phyloP scores from a whole-genome alignment of 257 asterid genomes.

The Haberlea rhodopensis region DNA sequence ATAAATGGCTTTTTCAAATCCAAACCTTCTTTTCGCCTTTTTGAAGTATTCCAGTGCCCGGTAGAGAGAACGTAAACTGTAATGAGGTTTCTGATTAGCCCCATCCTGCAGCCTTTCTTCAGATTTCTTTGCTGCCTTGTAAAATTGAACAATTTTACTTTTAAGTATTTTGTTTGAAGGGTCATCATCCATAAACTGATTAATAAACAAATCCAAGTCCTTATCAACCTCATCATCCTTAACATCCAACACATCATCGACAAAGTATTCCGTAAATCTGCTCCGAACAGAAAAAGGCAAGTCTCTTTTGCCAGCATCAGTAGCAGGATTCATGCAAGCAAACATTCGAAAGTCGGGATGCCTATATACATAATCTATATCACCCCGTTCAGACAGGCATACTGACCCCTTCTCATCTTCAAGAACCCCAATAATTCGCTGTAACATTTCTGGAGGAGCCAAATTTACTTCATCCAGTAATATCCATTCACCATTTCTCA shows the following conservation, averaged over 20 bases:
- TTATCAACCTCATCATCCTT: slow-evolving; percentile 54
- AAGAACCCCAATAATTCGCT: slow-evolving; percentile 85
- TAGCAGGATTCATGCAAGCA: slow-evolving; percentile 99
- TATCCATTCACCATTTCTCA: slow-evolving; percentile 92
- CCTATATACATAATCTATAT: slow-evolving; percentile 60
- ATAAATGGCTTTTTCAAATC: slow-evolving; percentile 56
- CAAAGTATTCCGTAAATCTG: slow-evolving; percentile 88
- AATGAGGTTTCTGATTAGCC: slow-evolving; percentile 97
- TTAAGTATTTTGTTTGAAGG: slow-evolving; percentile 37
- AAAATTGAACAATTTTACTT: slow-evolving; percentile 56
- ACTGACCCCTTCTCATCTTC: slow-evolving; percentile 85
- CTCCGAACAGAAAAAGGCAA: slow-evolving; percentile 69
- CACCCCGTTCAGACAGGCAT: slow-evolving; percentile 94
- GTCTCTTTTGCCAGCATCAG: slow-evolving; percentile 97
- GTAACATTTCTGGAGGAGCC: slow-evolving; percentile 98
- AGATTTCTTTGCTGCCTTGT: slow-evolving; percentile 71
- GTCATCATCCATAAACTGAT: slow-evolving; percentile 53
- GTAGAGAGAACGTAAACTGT: slow-evolving; percentile 86
- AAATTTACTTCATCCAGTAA: slow-evolving; percentile 93
- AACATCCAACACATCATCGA: slow-evolving; percentile 82
- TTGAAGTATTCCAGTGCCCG: slow-evolving; percentile 75
- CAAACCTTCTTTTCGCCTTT: slow-evolving; percentile 55
- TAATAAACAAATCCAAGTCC: slow-evolving; percentile 68
- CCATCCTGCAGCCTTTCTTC: slow-evolving; percentile 96
- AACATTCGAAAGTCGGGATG: slow-evolving; percentile 76